Conservation (phyloP, 176 grass and related monocot genomes). For the Urochloa ruziziensis region DNA sequence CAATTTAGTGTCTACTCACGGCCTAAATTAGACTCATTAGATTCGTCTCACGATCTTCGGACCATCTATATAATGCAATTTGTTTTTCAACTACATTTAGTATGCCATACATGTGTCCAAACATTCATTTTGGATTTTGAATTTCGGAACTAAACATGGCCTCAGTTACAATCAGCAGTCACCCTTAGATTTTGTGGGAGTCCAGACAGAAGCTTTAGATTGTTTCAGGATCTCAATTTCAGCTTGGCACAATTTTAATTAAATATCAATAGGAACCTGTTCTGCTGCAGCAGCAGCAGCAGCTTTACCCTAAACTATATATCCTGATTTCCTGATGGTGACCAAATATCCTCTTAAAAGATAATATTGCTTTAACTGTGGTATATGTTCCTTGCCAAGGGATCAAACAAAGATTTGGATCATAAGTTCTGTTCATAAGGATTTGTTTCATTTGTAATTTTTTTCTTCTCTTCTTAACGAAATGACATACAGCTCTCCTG, state of each 20-base stretch:
- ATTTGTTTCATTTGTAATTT: background rate
- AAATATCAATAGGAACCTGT: background rate
- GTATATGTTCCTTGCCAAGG: background rate
- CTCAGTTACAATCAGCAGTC: background rate
- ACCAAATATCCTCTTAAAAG: background rate
- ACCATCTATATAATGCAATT: too few species aligned
- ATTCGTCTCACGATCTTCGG: too few species aligned
- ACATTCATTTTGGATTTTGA: too few species aligned
- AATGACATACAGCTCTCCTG: too few species aligned
- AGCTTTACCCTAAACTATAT: constrained; percentile 9
- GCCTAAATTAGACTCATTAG: too few species aligned
- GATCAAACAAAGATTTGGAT: background rate
- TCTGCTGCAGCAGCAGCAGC: constrained; percentile 9
- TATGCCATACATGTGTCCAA: too few species aligned
- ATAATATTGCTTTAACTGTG: background rate
- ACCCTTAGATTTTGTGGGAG: background rate
- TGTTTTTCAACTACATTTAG: too few species aligned
- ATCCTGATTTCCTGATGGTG: background rate
- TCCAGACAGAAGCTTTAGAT: background rate
- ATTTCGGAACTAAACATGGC: too few species aligned
- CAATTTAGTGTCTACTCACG: too few species aligned
- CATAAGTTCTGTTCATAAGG: background rate
- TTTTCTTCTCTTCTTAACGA: too few species aligned
- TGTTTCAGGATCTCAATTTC: background rate
- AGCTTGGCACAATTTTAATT: background rate